phyloP scores from a whole-genome alignment of 768 basidiomycete genomes.

The Coprinopsis strossmayeri region DNA sequence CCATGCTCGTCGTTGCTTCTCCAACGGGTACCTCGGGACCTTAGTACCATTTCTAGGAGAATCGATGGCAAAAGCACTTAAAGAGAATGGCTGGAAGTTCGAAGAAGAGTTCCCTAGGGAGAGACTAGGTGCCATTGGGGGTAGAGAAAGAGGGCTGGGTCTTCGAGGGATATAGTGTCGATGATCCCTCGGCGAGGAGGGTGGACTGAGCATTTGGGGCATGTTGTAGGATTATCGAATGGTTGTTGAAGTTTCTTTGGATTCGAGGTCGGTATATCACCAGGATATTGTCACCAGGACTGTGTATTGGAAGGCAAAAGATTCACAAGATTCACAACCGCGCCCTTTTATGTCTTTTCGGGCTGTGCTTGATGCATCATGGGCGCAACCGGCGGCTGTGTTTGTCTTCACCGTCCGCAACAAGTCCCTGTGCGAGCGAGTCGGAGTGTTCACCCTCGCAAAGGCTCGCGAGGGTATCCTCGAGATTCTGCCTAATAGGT shows the following conservation, averaged over 20 bases:
- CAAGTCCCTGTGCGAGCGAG: too few species aligned
- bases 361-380: background rate
- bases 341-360: background rate
- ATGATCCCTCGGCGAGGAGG: constrained; percentile 8
- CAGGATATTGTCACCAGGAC: constrained; percentile 8
- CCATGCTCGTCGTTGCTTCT: constrained; percentile 8
- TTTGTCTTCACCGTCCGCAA: too few species aligned
- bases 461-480: too few species aligned
- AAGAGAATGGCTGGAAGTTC: constrained; percentile 5
- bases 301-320: constrained; percentile 2
- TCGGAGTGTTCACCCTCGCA: too few species aligned
- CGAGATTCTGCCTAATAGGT: too few species aligned
- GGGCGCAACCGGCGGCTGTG: too few species aligned
- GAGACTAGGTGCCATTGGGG: constrained; percentile 1
- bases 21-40: constrained; percentile 8
- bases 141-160: constrained; percentile 9
- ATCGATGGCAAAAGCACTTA: background rate
- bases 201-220: constrained; percentile 6
- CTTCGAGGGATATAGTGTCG: constrained; percentile 8
- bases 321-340: background rate
- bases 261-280: constrained; percentile 1
- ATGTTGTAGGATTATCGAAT: background rate
- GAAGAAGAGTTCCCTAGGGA: background rate
- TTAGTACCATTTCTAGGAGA: constrained; percentile 4
- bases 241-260: background rate